Evolutionary conservation across 106 monocot species (phyloP).

Genomic region (Hemerocallis citrina): DNA sequence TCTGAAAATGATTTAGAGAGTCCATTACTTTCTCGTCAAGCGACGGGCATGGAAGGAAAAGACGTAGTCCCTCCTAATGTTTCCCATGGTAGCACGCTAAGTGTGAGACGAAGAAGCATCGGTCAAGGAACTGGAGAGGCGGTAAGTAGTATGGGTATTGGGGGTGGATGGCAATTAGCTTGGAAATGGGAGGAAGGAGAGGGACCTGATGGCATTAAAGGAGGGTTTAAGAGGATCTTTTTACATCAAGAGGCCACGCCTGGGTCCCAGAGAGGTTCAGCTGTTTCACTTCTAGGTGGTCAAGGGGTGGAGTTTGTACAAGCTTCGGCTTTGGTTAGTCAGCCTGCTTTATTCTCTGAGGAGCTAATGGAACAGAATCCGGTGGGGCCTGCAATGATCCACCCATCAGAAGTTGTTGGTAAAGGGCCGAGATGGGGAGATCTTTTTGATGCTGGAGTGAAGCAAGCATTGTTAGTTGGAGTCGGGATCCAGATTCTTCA

Average conservation of each 20-base stretch:
- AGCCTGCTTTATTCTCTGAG: constrained; percentile 24
- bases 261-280: constrained; percentile 19
- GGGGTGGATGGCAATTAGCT: constrained; percentile 44
- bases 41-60: constrained; percentile 47
- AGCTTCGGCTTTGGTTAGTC: constrained; percentile 31
- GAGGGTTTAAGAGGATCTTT: constrained; percentile 9
- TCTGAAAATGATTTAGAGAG: constrained; percentile 43
- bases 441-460: constrained; percentile 32
- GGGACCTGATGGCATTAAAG: constrained; percentile 30
- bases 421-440: constrained; percentile 25
- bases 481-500: constrained; percentile 36
- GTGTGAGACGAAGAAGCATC: constrained; percentile 31
- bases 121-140: constrained; percentile 26
- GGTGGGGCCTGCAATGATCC: constrained; percentile 24
- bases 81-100: constrained; percentile 17
- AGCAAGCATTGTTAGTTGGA: constrained; percentile 31
- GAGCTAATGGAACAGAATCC: constrained; percentile 18
- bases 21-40: constrained; percentile 56
- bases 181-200: constrained; percentile 35
- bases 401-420: constrained; percentile 18
- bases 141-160: constrained; percentile 23
- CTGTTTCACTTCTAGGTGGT: constrained; percentile 12
- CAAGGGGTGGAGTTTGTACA: constrained; percentile 15
- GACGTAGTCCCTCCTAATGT: constrained; percentile 21
- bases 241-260: constrained; percentile 25